These are phyloP conservation scores for Coemansia sp. DNA, from an alignment of 371 early-diverging fungal species.

Conservation along the genomic window DNA sequence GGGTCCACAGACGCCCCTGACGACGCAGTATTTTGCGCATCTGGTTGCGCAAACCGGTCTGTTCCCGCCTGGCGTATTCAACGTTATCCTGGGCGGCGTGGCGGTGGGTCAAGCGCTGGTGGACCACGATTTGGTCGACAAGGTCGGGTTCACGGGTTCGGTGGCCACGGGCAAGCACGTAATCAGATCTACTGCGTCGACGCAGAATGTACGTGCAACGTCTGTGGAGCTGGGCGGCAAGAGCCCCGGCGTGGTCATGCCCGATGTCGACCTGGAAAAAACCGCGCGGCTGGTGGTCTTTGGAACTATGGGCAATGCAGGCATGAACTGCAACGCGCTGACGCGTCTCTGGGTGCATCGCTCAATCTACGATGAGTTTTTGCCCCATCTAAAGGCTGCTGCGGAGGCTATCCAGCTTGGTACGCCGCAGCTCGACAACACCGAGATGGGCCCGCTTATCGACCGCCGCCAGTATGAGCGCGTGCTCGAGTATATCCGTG, in stretches of 20 bases:
- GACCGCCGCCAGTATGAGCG: slow-evolving; percentile 74
- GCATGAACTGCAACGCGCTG: slow-evolving; percentile 89
- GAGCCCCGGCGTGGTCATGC: slow-evolving; percentile 81
- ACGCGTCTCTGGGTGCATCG: slow-evolving; percentile 82
- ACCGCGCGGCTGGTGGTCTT: slow-evolving; percentile 71
- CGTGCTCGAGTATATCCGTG: slow-evolving; percentile 61
- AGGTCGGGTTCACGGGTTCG: slow-evolving; percentile 67
- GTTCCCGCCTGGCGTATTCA: slow-evolving; percentile 69
- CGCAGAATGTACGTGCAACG: slow-evolving; percentile 69
- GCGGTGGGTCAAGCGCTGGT: slow-evolving; percentile 59
- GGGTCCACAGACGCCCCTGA: slow-evolving; percentile 66
- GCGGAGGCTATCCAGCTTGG: slow-evolving; percentile 58
- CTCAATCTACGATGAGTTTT: slow-evolving; percentile 68
- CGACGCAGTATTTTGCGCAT: slow-evolving; percentile 57
- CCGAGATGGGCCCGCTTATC: slow-evolving; percentile 75
- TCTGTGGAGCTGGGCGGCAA: slow-evolving; percentile 93
- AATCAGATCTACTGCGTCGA: slow-evolving; percentile 67
- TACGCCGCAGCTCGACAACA: slow-evolving; percentile 60
- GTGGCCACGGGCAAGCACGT: slow-evolving; percentile 75
- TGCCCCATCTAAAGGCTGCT: slow-evolving; percentile 63
- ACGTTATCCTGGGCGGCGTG: slow-evolving; percentile 67
- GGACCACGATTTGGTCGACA: slow-evolving; percentile 56
- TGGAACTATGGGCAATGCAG: slow-evolving; percentile 78
- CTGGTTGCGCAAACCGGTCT: slow-evolving; percentile 53
- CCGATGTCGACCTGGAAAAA: slow-evolving; percentile 76